Percentiles rank a stretch among this genome's conserved stretches.
Evolutionary conservation across 257 asterid species (phyloP).

Genomic region (Ophiorrhiza pumila): DNA sequence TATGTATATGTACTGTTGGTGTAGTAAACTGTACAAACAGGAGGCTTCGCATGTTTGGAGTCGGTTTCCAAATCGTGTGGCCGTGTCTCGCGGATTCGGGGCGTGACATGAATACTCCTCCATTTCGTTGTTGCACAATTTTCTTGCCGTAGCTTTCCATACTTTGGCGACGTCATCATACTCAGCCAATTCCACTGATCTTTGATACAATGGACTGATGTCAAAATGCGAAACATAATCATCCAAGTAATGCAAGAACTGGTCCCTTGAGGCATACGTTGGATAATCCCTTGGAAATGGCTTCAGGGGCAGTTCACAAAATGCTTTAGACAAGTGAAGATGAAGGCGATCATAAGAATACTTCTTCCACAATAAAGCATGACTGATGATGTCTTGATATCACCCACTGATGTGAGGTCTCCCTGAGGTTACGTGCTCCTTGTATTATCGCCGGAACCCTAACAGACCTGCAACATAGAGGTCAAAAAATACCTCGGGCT

Average conservation of each 20-base stretch:
- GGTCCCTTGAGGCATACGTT: conserved; percentile 28
- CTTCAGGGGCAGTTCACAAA: conserved; percentile 47
- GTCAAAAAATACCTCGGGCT: too few relatives aligned
- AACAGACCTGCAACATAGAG: too few relatives aligned
- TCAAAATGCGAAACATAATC: conserved; percentile 39
- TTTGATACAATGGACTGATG: conserved; percentile 34
- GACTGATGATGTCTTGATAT: too few relatives aligned
- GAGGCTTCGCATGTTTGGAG: too few relatives aligned
- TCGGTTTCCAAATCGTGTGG: too few relatives aligned
- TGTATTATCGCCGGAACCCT: too few relatives aligned
- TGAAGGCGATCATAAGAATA: conserved; percentile 66
- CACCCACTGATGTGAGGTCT: too few relatives aligned
- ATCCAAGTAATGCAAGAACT: conserved; percentile 34
- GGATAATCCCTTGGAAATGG: conserved; percentile 48
- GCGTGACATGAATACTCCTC: conserved; percentile 45
- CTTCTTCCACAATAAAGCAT: too few relatives aligned
- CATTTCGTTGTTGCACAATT: conserved; percentile 20
- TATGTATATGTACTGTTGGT: too few relatives aligned
- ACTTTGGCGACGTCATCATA: conserved; percentile 27
- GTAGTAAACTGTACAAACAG: too few relatives aligned
- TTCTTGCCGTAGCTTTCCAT: conserved; percentile 48
- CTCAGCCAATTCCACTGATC: conserved; percentile 44
- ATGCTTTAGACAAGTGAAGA: conserved; percentile 58
- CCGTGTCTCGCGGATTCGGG: too few relatives aligned
- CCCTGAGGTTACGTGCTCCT: too few relatives aligned